Percentiles rank a stretch among this genome's conserved stretches.
These are phyloP conservation scores for Podospora australis DNA, from an alignment of 495 filamentous ascomycete genomes.

Conservation along the genomic window DNA sequence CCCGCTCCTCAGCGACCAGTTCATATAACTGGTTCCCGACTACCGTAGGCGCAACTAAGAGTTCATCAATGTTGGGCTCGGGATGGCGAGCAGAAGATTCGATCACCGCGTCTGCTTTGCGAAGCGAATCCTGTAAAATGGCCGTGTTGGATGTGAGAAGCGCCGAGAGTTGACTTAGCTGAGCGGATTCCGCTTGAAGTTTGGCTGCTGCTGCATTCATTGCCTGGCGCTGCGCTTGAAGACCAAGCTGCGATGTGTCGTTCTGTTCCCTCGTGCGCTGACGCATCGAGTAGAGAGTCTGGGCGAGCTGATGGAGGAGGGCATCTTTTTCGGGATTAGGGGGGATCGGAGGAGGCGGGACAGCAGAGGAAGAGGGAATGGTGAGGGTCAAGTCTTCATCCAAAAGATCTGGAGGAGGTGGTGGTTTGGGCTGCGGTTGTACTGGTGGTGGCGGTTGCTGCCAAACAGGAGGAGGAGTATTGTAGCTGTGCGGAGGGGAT, in stretches of 20 bases:
- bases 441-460: constrained; percentile 17
- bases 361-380: constrained; percentile 49
- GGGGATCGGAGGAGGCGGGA: constrained; percentile 73
- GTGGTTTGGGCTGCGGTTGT: constrained; percentile 36
- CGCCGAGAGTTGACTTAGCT: constrained; percentile 59
- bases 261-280: constrained; percentile 58
- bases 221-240: constrained; percentile 72
- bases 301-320: constrained; percentile 70
- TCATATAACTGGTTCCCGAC: constrained; percentile 1
- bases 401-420: constrained; percentile 60
- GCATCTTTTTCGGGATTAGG: constrained; percentile 96
- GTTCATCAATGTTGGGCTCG: constrained; percentile 64
- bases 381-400: constrained; percentile 56
- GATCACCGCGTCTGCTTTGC: constrained; percentile 74
- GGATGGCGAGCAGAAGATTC: constrained; percentile 50
- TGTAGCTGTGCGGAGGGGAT: not conserved
- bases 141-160: constrained; percentile 69
- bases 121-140: constrained; percentile 68
- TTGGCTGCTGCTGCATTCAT: constrained; percentile 59
- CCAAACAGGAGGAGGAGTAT: constrained; percentile 13
- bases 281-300: constrained; percentile 58
- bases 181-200: constrained; percentile 64
- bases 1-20: constrained; percentile 64
- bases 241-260: constrained; percentile 60
- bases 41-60: constrained; percentile 83